Percentiles rank a stretch among this genome's conserved stretches.
Conservation (phyloP, 768 basidiomycete species). For the Pisolithus marmoratus region DNA sequence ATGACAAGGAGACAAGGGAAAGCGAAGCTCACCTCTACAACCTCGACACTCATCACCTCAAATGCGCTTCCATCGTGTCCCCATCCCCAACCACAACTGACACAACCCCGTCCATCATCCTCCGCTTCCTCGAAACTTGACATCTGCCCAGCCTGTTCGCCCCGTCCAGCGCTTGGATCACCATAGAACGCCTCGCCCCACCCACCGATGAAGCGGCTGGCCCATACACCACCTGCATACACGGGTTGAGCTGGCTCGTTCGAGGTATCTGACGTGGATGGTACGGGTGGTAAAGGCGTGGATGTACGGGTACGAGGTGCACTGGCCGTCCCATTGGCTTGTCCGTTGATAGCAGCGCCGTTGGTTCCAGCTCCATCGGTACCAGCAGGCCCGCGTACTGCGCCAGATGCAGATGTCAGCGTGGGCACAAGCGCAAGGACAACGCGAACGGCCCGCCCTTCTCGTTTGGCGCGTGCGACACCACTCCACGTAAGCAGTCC, state of each 20-base stretch:
- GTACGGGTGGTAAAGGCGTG: constrained; percentile 19
- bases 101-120: constrained; percentile 55
- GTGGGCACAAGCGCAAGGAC: constrained; percentile 38
- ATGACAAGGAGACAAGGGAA: constrained; percentile 1
- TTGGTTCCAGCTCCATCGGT: constrained; percentile 17
- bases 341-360: constrained; percentile 18
- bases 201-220: constrained; percentile 38
- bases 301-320: constrained; percentile 25
- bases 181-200: constrained; percentile 33
- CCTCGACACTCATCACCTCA: constrained; percentile 60
- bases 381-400: constrained; percentile 27
- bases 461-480: constrained; percentile 32
- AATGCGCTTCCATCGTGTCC: constrained; percentile 74
- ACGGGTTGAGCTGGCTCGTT: constrained; percentile 16
- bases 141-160: constrained; percentile 20
- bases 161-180: constrained; percentile 24
- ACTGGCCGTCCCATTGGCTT: constrained; percentile 25
- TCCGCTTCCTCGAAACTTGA: constrained; percentile 32
- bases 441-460: constrained; percentile 35
- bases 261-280: constrained; percentile 18
- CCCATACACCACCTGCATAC: constrained; percentile 29
- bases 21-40: constrained; percentile 49
- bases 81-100: constrained; percentile 74
- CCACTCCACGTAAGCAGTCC: constrained; percentile 45
- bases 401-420: constrained; percentile 39